Base-by-base conservation (phyloP, 2,329 filamentous ascomycete genomes). In the Tolypocladium endophyticum region DNA sequence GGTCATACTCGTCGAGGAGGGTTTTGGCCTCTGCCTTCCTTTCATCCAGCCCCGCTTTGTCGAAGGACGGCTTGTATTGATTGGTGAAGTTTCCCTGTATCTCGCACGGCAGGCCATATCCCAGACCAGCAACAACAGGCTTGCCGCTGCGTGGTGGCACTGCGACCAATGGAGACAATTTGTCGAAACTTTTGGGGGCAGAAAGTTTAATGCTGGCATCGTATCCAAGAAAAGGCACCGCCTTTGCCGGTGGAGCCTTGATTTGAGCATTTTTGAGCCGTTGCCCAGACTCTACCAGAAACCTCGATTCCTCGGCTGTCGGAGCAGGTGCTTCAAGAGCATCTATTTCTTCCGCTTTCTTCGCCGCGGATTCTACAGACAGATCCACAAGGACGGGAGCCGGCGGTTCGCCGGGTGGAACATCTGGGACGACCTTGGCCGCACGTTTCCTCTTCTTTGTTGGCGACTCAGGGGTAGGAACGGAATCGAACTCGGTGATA, bases 141-240 rank as follows among this genome's bases (percentile, higher is more conserved):
- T 71, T 74, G 11, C 74, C 72, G 28, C 70, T 76, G 47, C 70
- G 71, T 18, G 76, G 66, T 9, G 76, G 74, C 25, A 76, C 61
- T 8, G 76, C 75, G 20, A 79, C 73, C 33, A 78, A 66, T 7
- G 76, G 76, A 1, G 74, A 69, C 41, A 79, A 67, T 61, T 78
- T 77, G 54, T 79, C 76, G 58, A 76, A 77, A 58, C 74, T 77
- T 63, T 78, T 79, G 6, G 76, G 74, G 0, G 72, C 67, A 39
- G 76, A 71, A 55, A 78, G 68, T 61, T 76, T 77, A n/a, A 72
- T 67, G n/a, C 67, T 72, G 2, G 71, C 74, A 28, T 73, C 70
- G 38, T 70, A 74, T 2, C 73, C 66, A 6, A 78, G 66, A 62
- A 73, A 68, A 1, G 73, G 71, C 3, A 77, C 68, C 3, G 75